Base-by-base conservation (phyloP, 306 rosid species). In the Pterocarpus santalinus region DNA sequence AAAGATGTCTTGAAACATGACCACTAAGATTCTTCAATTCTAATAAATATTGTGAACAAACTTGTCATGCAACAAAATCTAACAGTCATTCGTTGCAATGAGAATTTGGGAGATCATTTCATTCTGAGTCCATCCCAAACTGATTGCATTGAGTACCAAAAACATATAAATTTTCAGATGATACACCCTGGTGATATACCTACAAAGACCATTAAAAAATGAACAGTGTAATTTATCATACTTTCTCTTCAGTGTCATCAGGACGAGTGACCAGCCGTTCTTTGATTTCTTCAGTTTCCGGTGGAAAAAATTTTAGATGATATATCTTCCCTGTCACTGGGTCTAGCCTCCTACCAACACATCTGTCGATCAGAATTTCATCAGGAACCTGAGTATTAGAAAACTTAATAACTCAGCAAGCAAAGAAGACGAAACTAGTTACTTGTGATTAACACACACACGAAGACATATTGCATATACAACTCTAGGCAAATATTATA, bases 311-410 rank as follows among this genome's bases (percentile, higher is more conserved):
- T 33, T 78, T 93, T 9, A 90, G 35, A 82, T 95, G 97, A 80
- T 95, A 95, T 79, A 95, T 93, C 89, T 88, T 95, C 78, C 91
- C 88, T 3, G 96, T 95, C 79, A 79, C 91, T 32, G 98, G 97
- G 67, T 95, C 99, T 73, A 91, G 87, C 86, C 97, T 91, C 88
- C 99, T 88, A 65, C 97, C 98, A 87, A 90, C 81, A 88, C 97
- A 91, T 93, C 99, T 93, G 91, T 95, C 93, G 92, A 93, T 88
- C 89, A 95, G 97, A 91, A 86, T 90, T 88, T 95, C 99, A 85
- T 95, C 99, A 91, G 96, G 98, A 89, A 95, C 99, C 99, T 95
- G 99, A 86, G 87, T 87, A 90, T 88, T 82, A 75, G 86, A 84
- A 87, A 84, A 81, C 68, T 78, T 81, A 47, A 41, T 69, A 72